phyloP scores from a whole-genome alignment of 176 grass and related monocot genomes.

The Calamus simplicifolius region DNA sequence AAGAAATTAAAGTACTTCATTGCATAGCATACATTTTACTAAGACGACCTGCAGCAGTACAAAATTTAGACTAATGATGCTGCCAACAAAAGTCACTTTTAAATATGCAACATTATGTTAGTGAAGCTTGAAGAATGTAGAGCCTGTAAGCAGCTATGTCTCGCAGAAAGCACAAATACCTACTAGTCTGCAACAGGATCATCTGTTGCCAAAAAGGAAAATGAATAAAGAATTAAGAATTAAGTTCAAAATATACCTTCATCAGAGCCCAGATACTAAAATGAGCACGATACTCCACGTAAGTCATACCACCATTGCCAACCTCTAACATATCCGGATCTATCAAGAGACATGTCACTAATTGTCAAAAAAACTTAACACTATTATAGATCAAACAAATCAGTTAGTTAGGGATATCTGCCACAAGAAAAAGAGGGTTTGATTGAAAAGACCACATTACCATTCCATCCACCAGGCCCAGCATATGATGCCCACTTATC shows the following conservation, averaged over 20 bases:
- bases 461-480: slow-evolving; percentile 97
- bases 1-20: too few species aligned
- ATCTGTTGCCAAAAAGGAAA: neutral
- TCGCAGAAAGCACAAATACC: too few species aligned
- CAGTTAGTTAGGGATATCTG: neutral
- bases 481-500: slow-evolving; percentile 98
- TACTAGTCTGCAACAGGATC: neutral
- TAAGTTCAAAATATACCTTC: slow-evolving; percentile 38
- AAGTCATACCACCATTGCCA: slow-evolving; percentile 81
- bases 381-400: neutral
- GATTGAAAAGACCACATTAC: slow-evolving; percentile 30
- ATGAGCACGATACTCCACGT: slow-evolving; percentile 77
- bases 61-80: too few species aligned
- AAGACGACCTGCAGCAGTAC: too few species aligned
- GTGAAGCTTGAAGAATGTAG: too few species aligned
- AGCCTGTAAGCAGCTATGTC: too few species aligned
- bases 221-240: neutral
- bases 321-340: slow-evolving; percentile 97
- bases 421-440: too few species aligned
- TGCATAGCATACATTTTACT: too few species aligned
- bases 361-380: neutral
- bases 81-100: too few species aligned
- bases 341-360: slow-evolving; percentile 8
- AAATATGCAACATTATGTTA: too few species aligned
- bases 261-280: slow-evolving; percentile 98